Conservation (phyloP, 129 eudicot species). For the Ambrosia artemisiifolia region DNA sequence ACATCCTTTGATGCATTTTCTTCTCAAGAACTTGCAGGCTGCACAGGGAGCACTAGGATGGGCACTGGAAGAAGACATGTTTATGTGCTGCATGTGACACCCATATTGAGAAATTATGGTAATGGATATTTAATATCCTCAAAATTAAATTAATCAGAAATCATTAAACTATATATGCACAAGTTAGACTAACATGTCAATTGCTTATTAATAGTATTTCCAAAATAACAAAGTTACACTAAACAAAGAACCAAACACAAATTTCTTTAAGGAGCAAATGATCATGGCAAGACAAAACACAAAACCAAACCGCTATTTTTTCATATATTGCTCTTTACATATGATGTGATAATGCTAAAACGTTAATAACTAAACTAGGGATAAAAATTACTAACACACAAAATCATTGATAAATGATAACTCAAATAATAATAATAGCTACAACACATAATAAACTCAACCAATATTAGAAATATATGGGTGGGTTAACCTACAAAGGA, state of each 20-base stretch:
- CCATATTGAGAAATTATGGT: slow-evolving; percentile 7
- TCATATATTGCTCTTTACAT: too few species aligned
- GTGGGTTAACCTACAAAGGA: too few species aligned
- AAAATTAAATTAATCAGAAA: neutral
- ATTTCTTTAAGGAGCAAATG: slow-evolving; percentile 2
- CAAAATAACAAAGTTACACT: neutral
- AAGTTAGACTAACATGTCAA: too few species aligned
- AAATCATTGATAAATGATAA: too few species aligned
- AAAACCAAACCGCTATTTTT: too few species aligned
- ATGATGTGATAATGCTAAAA: too few species aligned
- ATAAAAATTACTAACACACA: too few species aligned
- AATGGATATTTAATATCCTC: neutral
- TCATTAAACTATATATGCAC: neutral
- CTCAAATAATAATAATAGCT: too few species aligned
- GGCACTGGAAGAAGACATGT: slow-evolving; percentile 51
- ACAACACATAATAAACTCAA: too few species aligned
- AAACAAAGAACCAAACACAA: neutral
- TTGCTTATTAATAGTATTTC: neutral
- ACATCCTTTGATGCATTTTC: slow-evolving; percentile 80
- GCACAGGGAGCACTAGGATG: slow-evolving; percentile 81
- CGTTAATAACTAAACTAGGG: too few species aligned
- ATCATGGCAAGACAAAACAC: slow-evolving; percentile 15
- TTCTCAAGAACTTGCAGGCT: slow-evolving; percentile 87
- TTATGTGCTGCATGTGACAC: neutral
- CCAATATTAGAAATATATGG: too few species aligned